Conservation (phyloP, 2,329 filamentous ascomycete genomes). For the Colletotrichum trifolii region DNA sequence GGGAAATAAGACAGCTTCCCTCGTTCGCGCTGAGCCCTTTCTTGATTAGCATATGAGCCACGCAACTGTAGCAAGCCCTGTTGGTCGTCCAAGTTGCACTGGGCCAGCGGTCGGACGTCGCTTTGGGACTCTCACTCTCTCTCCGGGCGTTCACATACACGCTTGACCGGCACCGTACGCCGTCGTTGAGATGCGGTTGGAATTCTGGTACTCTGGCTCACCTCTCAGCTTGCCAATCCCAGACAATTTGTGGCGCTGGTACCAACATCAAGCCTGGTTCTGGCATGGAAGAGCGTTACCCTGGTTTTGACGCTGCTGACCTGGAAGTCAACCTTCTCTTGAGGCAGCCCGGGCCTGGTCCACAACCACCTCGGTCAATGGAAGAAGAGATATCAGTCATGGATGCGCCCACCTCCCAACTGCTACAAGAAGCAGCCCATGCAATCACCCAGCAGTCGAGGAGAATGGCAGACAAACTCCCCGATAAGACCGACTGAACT, state of each 20-base stretch:
- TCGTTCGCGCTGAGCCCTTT: constrained; percentile 7
- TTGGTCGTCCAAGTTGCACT: constrained; percentile 31
- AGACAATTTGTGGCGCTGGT: not conserved
- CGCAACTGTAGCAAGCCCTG: constrained; percentile 15
- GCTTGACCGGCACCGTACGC: constrained; percentile 12
- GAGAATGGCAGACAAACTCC: constrained; percentile 4
- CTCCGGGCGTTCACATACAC: constrained; percentile 6
- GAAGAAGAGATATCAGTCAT: too few relatives aligned
- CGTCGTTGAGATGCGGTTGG: not conserved
- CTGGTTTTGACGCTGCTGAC: too few relatives aligned
- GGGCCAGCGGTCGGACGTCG: constrained; percentile 26
- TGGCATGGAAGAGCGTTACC: too few relatives aligned
- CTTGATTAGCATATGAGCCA: constrained; percentile 8
- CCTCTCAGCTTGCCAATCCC: not conserved
- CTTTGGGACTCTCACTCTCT: constrained; percentile 24
- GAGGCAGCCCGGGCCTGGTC: too few relatives aligned
- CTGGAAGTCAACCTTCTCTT: not conserved
- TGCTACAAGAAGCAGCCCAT: constrained; percentile 2
- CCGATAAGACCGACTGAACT: constrained; percentile 6
- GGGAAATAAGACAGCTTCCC: constrained; percentile 17
- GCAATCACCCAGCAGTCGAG: not conserved
- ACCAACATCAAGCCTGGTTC: not conserved
- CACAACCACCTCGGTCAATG: too few relatives aligned
- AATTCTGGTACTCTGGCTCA: not conserved
- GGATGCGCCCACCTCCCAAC: too few relatives aligned